phyloP scores from a whole-genome alignment of 2,329 filamentous ascomycete species.

The Apiospora sp. region DNA sequence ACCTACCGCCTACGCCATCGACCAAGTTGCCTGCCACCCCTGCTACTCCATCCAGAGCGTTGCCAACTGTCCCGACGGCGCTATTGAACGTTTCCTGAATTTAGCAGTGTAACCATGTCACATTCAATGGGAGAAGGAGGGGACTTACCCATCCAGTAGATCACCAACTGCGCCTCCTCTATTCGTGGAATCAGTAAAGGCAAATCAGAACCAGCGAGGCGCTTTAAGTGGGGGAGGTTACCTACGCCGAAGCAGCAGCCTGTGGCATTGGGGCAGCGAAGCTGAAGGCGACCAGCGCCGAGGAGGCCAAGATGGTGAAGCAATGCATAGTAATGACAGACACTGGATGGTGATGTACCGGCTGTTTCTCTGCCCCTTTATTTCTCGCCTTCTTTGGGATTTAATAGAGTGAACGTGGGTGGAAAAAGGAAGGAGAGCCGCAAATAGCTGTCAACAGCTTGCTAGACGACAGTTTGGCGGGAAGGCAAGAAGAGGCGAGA shows the following conservation, averaged over 20 bases:
- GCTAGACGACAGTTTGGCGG: neutral
- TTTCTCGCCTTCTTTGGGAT: no score
- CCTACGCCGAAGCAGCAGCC: neutral
- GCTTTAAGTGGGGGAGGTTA: neutral
- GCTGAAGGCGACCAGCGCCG: conserved; percentile 2
- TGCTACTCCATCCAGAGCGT: neutral
- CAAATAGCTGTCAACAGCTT: neutral
- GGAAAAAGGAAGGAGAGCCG: neutral
- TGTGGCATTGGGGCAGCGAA: neutral
- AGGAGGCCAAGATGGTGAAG: neutral
- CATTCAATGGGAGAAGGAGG: neutral
- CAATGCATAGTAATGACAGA: neutral
- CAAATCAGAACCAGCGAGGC: neutral
- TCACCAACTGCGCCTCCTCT: neutral
- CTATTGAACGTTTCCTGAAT: neutral
- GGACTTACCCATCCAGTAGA: neutral
- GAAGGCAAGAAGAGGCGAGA: neutral
- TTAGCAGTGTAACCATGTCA: neutral
- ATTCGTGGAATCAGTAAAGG: neutral
- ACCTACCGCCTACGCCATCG: neutral
- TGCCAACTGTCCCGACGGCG: neutral
- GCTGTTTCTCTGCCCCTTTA: neutral
- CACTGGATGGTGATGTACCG: neutral
- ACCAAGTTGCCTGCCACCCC: neutral
- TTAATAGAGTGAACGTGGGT: neutral